Evolutionary conservation across 2,329 filamentous ascomycete genomes (phyloP).

Genomic region (Colletotrichum sp.): DNA sequence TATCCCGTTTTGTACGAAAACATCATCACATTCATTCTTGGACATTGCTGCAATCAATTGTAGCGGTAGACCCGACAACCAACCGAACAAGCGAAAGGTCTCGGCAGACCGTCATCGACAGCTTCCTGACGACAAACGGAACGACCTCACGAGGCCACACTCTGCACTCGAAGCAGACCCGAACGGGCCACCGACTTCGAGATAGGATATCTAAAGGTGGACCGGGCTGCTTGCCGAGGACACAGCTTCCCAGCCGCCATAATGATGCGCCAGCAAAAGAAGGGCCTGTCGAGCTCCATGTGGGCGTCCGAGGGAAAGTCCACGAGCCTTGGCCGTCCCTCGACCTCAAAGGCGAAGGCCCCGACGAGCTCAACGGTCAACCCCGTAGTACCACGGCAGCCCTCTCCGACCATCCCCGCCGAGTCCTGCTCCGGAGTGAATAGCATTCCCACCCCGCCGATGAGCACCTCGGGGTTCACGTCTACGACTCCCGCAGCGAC

Average conservation of each 20-base stretch:
- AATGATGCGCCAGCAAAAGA: not conserved
- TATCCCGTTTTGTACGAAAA: not conserved
- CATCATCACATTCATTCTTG: not conserved
- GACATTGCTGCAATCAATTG: not conserved
- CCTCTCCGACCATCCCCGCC: not conserved
- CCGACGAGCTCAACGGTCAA: not conserved
- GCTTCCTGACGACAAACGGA: not conserved
- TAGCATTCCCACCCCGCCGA: not conserved
- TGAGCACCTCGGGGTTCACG: not conserved
- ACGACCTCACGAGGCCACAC: not conserved
- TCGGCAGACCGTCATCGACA: not conserved
- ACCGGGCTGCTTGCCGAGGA: not conserved
- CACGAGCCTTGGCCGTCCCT: not conserved
- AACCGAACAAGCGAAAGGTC: not conserved
- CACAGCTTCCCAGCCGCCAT: not conserved
- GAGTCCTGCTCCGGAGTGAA: not conserved
- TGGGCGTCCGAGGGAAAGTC: slow-evolving; percentile 14
- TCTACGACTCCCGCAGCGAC: not conserved
- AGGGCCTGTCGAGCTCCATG: slow-evolving; percentile 8
- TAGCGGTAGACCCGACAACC: not conserved
- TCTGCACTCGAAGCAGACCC: not conserved
- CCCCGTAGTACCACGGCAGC: not conserved
- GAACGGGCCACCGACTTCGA: not conserved
- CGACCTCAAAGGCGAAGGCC: not conserved
- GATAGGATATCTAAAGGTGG: not conserved